Conservation (phyloP, 2,329 filamentous ascomycete species). For the Meredithiella fracta region DNA sequence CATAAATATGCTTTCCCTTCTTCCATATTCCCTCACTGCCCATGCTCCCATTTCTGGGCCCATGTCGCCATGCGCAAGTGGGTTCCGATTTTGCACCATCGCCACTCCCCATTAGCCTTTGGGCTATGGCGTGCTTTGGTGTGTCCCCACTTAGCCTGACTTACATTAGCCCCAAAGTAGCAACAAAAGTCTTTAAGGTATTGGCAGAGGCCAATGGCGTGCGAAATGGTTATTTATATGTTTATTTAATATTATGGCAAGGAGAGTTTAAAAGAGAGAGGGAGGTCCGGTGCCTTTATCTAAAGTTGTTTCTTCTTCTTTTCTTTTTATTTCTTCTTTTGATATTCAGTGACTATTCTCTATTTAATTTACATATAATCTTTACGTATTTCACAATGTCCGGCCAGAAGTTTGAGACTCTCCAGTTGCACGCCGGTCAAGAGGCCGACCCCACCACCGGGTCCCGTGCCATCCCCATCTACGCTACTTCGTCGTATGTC, state of each 20-base stretch:
- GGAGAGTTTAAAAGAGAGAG: neutral
- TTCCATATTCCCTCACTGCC: neutral
- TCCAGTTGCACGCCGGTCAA: slow-evolving; percentile 75
- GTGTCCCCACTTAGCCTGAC: slow-evolving; percentile 10
- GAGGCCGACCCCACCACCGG: slow-evolving; percentile 68
- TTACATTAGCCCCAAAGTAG: slow-evolving; percentile 10
- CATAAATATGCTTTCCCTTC: too few relatives aligned
- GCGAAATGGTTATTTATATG: neutral
- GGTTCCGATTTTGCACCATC: slow-evolving; percentile 7
- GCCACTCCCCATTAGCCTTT: neutral
- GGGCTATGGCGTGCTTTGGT: slow-evolving; percentile 14
- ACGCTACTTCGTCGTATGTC: slow-evolving; percentile 79
- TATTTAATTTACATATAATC: neutral
- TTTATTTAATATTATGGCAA: neutral
- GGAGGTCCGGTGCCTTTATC: too few relatives aligned
- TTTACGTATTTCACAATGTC: slow-evolving; percentile 19
- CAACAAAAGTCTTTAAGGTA: neutral
- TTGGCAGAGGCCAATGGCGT: neutral
- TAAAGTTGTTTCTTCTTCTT: too few relatives aligned
- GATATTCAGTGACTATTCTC: slow-evolving; percentile 1
- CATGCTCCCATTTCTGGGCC: slow-evolving; percentile 13
- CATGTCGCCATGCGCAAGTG: slow-evolving; percentile 8
- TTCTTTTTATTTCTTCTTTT: slow-evolving; percentile 15
- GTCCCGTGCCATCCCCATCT: slow-evolving; percentile 84
- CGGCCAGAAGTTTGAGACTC: slow-evolving; percentile 58